Evolutionary conservation across 192 early-diverging fungal species (phyloP).

Genomic region (Phycomyces nitens): DNA sequence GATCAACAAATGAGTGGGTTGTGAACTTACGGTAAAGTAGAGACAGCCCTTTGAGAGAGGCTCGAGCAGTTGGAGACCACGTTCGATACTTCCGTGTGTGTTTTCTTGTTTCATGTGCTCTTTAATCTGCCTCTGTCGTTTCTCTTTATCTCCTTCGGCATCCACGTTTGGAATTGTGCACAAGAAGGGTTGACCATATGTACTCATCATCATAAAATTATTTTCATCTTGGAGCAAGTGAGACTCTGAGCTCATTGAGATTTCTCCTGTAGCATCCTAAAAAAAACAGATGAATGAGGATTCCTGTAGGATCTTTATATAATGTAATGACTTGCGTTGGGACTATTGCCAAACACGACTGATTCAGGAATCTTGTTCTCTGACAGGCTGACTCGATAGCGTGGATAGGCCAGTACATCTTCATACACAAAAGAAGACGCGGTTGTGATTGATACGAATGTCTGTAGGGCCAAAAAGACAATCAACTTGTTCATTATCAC

Average conservation of each 20-base stretch:
- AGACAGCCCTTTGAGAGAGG: constrained; percentile 51
- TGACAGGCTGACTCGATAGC: constrained; percentile 37
- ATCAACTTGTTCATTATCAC: no score
- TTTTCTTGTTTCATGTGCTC: constrained; percentile 33
- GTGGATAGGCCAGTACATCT: constrained; percentile 48
- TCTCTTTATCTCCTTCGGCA: constrained; percentile 8
- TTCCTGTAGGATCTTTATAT: neutral
- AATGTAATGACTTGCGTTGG: constrained; percentile 13
- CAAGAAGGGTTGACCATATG: constrained; percentile 43
- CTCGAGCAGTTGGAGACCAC: constrained; percentile 57
- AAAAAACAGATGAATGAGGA: neutral
- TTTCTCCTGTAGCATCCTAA: neutral
- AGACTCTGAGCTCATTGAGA: neutral
- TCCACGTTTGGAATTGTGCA: constrained; percentile 54
- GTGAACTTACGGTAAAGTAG: constrained; percentile 26
- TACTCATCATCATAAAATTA: constrained; percentile 37
- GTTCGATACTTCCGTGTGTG: constrained; percentile 35
- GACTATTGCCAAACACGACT: constrained; percentile 14
- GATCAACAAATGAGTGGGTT: neutral
- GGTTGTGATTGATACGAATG: neutral
- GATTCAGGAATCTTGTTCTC: constrained; percentile 36
- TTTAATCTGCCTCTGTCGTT: constrained; percentile 14
- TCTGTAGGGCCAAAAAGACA: neutral
- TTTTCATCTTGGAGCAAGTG: constrained; percentile 5
- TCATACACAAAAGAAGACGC: constrained; percentile 35